Evolutionary conservation across 176 grass and related monocot genomes (phyloP), one percentile per base, ranked within the genome.

Genomic region (Aegilops bicornis): DNA sequence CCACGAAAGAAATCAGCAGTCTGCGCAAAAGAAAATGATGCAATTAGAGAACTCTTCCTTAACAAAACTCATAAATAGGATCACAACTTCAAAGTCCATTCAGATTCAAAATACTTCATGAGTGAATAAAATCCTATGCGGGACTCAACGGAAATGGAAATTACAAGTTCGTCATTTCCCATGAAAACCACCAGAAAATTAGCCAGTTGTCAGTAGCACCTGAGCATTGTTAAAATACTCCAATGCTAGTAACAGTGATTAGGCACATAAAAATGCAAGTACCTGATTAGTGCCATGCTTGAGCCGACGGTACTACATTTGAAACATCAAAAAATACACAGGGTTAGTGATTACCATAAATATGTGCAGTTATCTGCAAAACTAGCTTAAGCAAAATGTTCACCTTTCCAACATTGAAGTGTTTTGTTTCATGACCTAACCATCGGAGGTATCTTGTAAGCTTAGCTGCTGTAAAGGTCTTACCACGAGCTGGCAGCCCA

Each of bases 391-490:
- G 58, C 14, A 25, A 82, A 83, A 76, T 82, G 63, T 60, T 88
- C 78, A 98, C 97, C 94, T 98, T 98, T 60, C 94, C 97, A 85
- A 98, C 94, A 91, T 98, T 98, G 87, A 98, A 98, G 90, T 98
- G 97, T 79, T 96, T 98, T 73, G 96, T 98, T 94, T 96, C 93
- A 87, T 98, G 96, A 86, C 96, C 96, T 86, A 96, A 91, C 96
- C 96, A 98, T 88, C 96, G 88, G 62, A 98, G 87, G 86, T 98
- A 98, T 89, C 96, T 94, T 89, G 93, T 94, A 79, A 98, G 93
- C 83, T 98, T 98, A 91, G 93, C 96, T 82, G 93, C 93, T 78
- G 96, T 96, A 80, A 98, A 98, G 23, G 96, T 98, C 86, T 98
- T 98, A 86, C 96, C 96, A 64, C 93, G 91, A 89, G 96, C 96